Evolutionary conservation across 129 eudicot genomes (phyloP).

Genomic region (Ambrosia trifida): DNA sequence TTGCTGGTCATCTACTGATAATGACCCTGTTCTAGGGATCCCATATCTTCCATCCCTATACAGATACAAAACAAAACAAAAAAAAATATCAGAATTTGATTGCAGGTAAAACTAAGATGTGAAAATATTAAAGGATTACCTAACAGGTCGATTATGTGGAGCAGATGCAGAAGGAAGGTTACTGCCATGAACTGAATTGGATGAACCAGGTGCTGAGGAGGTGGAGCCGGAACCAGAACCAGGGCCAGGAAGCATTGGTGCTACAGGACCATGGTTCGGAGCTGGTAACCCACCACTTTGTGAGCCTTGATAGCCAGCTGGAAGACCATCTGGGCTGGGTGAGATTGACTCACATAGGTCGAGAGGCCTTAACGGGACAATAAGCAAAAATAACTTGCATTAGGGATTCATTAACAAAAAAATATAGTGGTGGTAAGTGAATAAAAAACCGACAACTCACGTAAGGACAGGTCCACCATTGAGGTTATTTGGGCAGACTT

Average conservation of each 20-base stretch:
- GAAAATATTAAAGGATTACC: conserved; percentile 45
- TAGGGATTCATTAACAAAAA: conserved; percentile 1
- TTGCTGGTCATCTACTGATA: conserved; percentile 80
- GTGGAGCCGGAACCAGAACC: conserved; percentile 52
- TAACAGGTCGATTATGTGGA: conserved; percentile 51
- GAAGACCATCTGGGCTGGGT: conserved; percentile 57
- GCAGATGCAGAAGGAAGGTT: conserved; percentile 54
- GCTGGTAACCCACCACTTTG: conserved; percentile 55
- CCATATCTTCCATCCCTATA: conserved; percentile 75
- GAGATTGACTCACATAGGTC: conserved; percentile 66
- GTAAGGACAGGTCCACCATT: conserved; percentile 79
- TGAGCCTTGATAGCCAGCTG: conserved; percentile 68
- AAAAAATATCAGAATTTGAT: conserved; percentile 15
- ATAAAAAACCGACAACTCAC: conserved; percentile 46
- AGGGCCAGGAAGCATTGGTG: conserved; percentile 51
- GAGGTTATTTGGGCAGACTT: conserved; percentile 78
- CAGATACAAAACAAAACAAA: conserved; percentile 5
- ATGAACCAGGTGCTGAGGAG: conserved; percentile 55
- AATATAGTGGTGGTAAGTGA: not conserved
- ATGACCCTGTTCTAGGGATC: conserved; percentile 65
- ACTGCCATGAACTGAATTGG: conserved; percentile 51
- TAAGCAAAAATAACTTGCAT: conserved; percentile 5
- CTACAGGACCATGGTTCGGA: conserved; percentile 45
- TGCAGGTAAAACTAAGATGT: not conserved
- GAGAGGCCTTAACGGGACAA: conserved; percentile 63